A percentile compares a stretch with the other conserved stretches of the same genome.
phyloP scores from a whole-genome alignment of 2,329 filamentous ascomycete genomes.

The Fusarium siculi region DNA sequence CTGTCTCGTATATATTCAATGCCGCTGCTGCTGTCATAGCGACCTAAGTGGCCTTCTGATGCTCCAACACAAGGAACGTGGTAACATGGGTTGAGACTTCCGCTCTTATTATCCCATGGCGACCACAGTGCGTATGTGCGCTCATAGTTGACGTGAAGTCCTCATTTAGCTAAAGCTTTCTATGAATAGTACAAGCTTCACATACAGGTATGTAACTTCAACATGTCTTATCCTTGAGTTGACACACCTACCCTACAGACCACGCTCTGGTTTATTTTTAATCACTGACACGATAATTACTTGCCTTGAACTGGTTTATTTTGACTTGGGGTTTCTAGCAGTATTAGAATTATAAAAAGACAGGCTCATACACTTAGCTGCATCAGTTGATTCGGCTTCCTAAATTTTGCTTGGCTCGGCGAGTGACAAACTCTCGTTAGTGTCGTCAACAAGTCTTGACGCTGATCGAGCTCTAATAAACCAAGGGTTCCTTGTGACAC shows the following conservation, averaged over 20 bases:
- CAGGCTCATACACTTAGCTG: background rate
- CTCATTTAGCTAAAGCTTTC: background rate
- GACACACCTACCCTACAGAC: background rate
- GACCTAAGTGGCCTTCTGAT: background rate
- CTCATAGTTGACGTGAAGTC: background rate
- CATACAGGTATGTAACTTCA: background rate
- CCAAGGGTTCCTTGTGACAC: too few species aligned
- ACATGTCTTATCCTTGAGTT: background rate
- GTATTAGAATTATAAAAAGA: background rate
- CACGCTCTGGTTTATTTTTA: background rate
- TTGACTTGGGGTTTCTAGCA: background rate
- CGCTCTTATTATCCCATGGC: background rate
- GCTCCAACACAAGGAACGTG: background rate
- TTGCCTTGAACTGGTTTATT: background rate
- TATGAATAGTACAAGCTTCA: background rate
- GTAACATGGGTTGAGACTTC: background rate
- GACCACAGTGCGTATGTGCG: background rate
- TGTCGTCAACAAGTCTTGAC: background rate
- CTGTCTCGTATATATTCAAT: slow-evolving; percentile 5
- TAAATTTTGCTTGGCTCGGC: background rate
- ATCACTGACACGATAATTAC: background rate
- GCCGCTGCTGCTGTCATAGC: background rate
- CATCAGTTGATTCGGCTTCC: background rate
- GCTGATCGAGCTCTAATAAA: background rate
- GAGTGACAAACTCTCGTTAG: too few species aligned